Conservation (phyloP, 371 early-diverging fungal species). For the Choanephora cucurbitarum region DNA sequence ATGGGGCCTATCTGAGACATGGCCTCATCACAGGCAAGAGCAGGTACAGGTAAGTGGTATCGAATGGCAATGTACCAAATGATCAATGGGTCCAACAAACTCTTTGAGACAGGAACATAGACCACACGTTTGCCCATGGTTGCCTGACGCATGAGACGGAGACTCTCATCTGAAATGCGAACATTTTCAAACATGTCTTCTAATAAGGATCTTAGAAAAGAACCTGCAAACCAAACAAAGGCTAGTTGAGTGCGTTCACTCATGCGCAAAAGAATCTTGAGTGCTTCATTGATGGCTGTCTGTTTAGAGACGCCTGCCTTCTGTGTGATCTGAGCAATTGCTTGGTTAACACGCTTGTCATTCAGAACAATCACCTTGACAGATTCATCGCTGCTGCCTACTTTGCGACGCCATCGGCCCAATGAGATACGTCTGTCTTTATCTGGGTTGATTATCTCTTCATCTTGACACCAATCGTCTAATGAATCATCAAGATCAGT, state of each 20-base stretch:
- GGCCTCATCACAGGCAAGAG: constrained; percentile 50
- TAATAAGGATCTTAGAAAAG: constrained; percentile 41
- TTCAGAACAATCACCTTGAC: constrained; percentile 52
- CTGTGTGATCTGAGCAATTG: constrained; percentile 47
- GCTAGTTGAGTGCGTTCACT: constrained; percentile 52
- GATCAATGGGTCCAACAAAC: constrained; percentile 43
- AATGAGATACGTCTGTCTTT: constrained; percentile 35
- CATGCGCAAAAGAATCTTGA: constrained; percentile 49
- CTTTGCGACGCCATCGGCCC: constrained; percentile 51
- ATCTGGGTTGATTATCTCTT: constrained; percentile 25
- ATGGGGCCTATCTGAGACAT: constrained; percentile 47
- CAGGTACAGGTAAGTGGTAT: constrained; percentile 51
- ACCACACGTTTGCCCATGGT: constrained; percentile 50
- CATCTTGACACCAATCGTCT: constrained; percentile 53
- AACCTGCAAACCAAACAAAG: constrained; percentile 52
- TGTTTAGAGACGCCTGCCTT: constrained; percentile 53
- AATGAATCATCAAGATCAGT: constrained; percentile 47
- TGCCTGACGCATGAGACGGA: constrained; percentile 39
- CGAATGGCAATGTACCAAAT: constrained; percentile 55
- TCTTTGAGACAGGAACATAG: constrained; percentile 48
- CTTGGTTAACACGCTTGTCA: constrained; percentile 49
- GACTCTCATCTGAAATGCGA: constrained; percentile 39
- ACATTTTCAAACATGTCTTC: constrained; percentile 52
- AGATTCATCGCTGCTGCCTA: constrained; percentile 49
- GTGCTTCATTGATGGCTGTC: constrained; percentile 50